Evolutionary conservation across 2,329 filamentous ascomycete species (phyloP).

Genomic region (Trichophyton schoenleinii): DNA sequence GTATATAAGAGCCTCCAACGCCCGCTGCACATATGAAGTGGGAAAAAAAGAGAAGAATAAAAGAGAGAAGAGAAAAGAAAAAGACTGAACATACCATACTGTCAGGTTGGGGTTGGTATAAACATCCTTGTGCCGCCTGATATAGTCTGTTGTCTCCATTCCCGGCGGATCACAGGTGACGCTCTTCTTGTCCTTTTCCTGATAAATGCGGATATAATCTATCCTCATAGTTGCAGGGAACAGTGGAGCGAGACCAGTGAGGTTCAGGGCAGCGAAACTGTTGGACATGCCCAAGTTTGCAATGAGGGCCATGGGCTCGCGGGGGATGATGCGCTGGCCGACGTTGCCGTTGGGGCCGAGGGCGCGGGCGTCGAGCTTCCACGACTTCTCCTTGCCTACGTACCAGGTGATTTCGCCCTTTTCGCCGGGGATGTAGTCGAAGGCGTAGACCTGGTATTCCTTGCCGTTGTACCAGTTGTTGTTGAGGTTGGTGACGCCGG

Average conservation of each 20-base stretch:
- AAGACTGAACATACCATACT: constrained; percentile 38
- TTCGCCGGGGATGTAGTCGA: constrained; percentile 50
- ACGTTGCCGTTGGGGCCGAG: constrained; percentile 58
- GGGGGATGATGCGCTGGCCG: constrained; percentile 50
- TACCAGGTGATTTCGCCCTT: constrained; percentile 55
- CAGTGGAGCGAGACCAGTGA: constrained; percentile 41
- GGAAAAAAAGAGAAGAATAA: too few relatives aligned
- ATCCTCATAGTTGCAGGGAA: constrained; percentile 55
- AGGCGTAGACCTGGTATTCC: constrained; percentile 50
- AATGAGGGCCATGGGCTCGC: constrained; percentile 55
- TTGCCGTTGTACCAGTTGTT: constrained; percentile 55
- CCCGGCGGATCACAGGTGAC: constrained; percentile 56
- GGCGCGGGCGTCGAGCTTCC: constrained; percentile 48
- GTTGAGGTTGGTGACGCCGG: constrained; percentile 49
- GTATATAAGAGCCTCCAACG: background rate
- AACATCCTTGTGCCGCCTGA: constrained; percentile 46
- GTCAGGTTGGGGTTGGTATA: constrained; percentile 55
- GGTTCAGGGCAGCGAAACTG: constrained; percentile 51
- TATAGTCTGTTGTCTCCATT: constrained; percentile 56
- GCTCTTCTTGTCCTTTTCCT: constrained; percentile 45
- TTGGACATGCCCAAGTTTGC: constrained; percentile 60
- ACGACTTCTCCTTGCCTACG: constrained; percentile 52
- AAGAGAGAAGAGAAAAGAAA: background rate
- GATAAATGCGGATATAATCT: constrained; percentile 60
- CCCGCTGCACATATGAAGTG: too few relatives aligned